A percentile compares a stretch with the other conserved stretches of the same genome.
Conservation (phyloP, 2,329 filamentous ascomycete genomes). For the Penicillium verrucosum region DNA sequence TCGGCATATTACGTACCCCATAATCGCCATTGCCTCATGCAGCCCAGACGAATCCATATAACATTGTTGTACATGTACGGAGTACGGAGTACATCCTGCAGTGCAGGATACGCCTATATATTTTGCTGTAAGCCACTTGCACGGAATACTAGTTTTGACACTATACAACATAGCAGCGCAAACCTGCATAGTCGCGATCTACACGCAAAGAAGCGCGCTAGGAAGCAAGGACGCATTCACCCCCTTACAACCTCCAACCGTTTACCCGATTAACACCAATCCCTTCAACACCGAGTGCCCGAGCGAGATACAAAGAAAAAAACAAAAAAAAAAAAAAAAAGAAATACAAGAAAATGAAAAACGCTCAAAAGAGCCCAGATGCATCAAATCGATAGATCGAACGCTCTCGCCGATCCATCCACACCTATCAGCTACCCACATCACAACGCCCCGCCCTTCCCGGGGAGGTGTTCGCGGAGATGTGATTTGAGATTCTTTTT, state of each 20-base stretch:
- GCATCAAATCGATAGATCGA: constrained; percentile 1
- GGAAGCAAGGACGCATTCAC: not conserved
- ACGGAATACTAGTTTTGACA: not conserved
- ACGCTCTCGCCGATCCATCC: not conserved
- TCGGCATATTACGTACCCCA: not conserved
- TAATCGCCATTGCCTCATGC: not conserved
- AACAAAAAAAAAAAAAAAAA: not conserved
- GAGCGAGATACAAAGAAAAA: no score
- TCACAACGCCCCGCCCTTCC: not conserved
- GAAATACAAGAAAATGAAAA: not conserved
- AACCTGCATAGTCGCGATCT: not conserved
- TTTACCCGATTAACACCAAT: not conserved
- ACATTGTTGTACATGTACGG: not conserved
- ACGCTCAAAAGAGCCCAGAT: not conserved
- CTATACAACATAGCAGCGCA: not conserved
- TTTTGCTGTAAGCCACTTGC: not conserved
- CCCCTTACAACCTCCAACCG: not conserved
- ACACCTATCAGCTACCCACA: not conserved
- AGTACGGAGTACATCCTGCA: not conserved
- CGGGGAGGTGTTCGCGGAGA: not conserved
- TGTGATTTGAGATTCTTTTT: not conserved
- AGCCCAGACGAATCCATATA: not conserved
- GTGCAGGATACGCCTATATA: not conserved
- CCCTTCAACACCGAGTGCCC: not conserved
- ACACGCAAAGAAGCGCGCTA: not conserved